Percentiles rank a stretch among this genome's conserved stretches.
These are phyloP conservation scores for Dillenia suffruticosa DNA, from an alignment of 164 flowering plant genomes.

Conservation along the genomic window DNA sequence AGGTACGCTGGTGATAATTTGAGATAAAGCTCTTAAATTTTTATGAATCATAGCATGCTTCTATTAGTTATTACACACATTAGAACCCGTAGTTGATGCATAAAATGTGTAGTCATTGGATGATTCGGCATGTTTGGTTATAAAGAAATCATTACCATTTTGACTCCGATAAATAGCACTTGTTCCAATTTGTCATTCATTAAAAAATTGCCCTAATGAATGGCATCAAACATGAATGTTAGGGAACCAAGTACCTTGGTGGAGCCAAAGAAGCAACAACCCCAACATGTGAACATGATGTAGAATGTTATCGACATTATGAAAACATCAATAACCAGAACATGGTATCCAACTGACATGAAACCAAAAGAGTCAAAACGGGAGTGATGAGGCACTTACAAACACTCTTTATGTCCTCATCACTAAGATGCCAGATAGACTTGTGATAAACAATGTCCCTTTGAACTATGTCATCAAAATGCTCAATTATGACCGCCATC, in stretches of 20 bases:
- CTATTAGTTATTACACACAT: no score
- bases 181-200: no score
- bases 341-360: background rate
- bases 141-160: no score
- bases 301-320: slow-evolving; percentile 47
- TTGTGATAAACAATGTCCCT: slow-evolving; percentile 71
- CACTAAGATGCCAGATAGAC: slow-evolving; percentile 80
- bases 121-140: no score
- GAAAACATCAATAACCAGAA: background rate
- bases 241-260: slow-evolving; percentile 46
- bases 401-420: slow-evolving; percentile 67
- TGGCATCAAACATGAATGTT: background rate
- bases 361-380: background rate
- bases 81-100: no score
- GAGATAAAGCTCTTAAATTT: no score
- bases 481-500: slow-evolving; percentile 79
- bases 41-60: no score
- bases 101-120: no score
- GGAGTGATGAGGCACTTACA: slow-evolving; percentile 44
- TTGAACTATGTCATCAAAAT: slow-evolving; percentile 48
- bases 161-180: no score
- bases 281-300: slow-evolving; percentile 93
- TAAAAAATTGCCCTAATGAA: no score
- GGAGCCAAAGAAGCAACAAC: slow-evolving; percentile 84
- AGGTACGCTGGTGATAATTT: no score